These are phyloP conservation scores for Fusarium caatingaense DNA, from an alignment of 2,329 filamentous ascomycete genomes.

Conservation along the genomic window DNA sequence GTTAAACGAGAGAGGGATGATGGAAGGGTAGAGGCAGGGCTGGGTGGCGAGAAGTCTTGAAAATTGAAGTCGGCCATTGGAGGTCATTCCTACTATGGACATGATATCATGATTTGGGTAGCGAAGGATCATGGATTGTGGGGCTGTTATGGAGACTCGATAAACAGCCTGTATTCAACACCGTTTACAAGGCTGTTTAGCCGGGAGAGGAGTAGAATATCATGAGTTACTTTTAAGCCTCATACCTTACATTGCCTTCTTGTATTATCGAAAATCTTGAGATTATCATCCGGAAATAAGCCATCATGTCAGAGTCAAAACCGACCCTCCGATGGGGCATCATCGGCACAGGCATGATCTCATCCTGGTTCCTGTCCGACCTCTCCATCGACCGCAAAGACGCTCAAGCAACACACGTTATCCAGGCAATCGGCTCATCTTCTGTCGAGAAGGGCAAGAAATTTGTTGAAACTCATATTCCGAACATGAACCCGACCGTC, in stretches of 20 bases:
- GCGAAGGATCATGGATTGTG: not conserved
- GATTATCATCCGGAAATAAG: no score
- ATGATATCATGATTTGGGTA: not conserved
- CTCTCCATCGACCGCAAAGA: constrained; percentile 52
- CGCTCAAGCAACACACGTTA: constrained; percentile 54
- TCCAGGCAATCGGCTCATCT: constrained; percentile 58
- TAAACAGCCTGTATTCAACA: not conserved
- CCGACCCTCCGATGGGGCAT: constrained; percentile 53
- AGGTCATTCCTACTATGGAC: no score
- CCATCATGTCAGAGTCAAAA: constrained; percentile 22
- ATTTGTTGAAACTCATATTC: constrained; percentile 15
- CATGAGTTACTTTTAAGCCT: no score
- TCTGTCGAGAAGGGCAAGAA: constrained; percentile 50
- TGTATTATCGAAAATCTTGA: no score
- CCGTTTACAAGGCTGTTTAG: not conserved
- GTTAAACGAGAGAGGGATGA: not conserved
- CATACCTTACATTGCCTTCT: no score
- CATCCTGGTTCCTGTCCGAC: constrained; percentile 59
- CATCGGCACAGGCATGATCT: constrained; percentile 57
- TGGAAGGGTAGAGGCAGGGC: not conserved
- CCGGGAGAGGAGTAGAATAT: not conserved
- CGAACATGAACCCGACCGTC: constrained; percentile 43
- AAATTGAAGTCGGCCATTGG: no score
- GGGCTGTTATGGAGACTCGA: not conserved
- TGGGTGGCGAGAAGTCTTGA: not conserved